A percentile compares a stretch with the other conserved stretches of the same genome.
Evolutionary conservation across 495 filamentous ascomycete genomes (phyloP).

Genomic region (Xylaria palmicola): DNA sequence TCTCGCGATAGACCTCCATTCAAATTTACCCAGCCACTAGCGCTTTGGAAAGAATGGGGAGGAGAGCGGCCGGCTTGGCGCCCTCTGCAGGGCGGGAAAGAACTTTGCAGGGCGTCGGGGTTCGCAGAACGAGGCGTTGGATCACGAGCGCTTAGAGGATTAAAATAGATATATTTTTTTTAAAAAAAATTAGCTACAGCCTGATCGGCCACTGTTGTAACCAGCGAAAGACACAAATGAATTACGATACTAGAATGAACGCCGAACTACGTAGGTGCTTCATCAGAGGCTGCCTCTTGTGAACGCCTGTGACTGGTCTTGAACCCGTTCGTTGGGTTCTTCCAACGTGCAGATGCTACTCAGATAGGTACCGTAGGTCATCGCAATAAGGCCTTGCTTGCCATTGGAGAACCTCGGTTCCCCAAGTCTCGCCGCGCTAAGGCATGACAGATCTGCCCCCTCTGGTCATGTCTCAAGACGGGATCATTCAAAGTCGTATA

Average conservation of each 20-base stretch:
- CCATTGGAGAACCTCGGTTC: conserved; percentile 1
- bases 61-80: not conserved
- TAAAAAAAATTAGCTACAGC: not conserved
- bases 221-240: not conserved
- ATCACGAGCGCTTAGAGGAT: conserved; percentile 2
- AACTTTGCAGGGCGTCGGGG: not conserved
- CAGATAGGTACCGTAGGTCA: not conserved
- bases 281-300: not conserved
- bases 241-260: not conserved
- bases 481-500: not conserved
- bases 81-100: not conserved
- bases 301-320: not conserved
- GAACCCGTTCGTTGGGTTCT: not conserved
- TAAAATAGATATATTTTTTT: not conserved
- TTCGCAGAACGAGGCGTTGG: not conserved
- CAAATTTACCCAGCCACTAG: not conserved
- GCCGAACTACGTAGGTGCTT: not conserved
- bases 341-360: not conserved
- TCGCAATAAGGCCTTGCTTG: not conserved
- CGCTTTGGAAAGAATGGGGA: not conserved
- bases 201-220: not conserved
- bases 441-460: not conserved
- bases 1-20: conserved; percentile 1
- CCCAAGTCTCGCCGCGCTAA: not conserved
- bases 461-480: conserved; percentile 5